These are phyloP conservation scores for Saccharomyces mikatae DNA, from an alignment of 805 yeast species.

Conservation along the genomic window DNA sequence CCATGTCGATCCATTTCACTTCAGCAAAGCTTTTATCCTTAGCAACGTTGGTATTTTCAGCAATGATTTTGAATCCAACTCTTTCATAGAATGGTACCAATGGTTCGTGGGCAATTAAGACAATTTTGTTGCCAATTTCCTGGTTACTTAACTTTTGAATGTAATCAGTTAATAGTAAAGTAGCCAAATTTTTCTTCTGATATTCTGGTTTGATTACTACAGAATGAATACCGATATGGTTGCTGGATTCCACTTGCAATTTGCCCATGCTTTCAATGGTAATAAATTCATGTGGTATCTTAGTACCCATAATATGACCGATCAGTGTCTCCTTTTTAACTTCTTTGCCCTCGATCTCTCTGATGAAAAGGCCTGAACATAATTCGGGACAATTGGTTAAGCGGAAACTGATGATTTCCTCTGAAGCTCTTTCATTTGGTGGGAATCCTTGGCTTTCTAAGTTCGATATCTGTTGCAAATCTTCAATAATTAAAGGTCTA, in stretches of 20 bases:
- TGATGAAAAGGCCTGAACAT: conserved; percentile 76
- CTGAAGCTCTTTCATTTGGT: conserved; percentile 57
- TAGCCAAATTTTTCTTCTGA: conserved; percentile 76
- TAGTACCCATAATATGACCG: conserved; percentile 78
- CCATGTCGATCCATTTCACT: conserved; percentile 31
- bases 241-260: conserved; percentile 52
- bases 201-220: conserved; percentile 68
- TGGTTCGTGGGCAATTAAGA: conserved; percentile 61
- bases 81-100: conserved; percentile 71
- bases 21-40: conserved; percentile 26
- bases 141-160: conserved; percentile 84
- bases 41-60: conserved; percentile 36
- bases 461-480: conserved; percentile 49
- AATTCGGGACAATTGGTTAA: conserved; percentile 81
- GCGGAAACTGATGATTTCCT: conserved; percentile 60
- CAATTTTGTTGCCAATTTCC: conserved; percentile 71
- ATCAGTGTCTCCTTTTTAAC: conserved; percentile 52
- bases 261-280: conserved; percentile 26
- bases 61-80: conserved; percentile 69
- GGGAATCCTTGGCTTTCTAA: conserved; percentile 69
- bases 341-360: conserved; percentile 44
- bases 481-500: conserved; percentile 74
- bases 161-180: conserved; percentile 78
- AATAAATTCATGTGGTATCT: conserved; percentile 34
- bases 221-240: conserved; percentile 73